phyloP scores from a whole-genome alignment of 2,329 filamentous ascomycete species.

The Coniochaeta sp. region DNA sequence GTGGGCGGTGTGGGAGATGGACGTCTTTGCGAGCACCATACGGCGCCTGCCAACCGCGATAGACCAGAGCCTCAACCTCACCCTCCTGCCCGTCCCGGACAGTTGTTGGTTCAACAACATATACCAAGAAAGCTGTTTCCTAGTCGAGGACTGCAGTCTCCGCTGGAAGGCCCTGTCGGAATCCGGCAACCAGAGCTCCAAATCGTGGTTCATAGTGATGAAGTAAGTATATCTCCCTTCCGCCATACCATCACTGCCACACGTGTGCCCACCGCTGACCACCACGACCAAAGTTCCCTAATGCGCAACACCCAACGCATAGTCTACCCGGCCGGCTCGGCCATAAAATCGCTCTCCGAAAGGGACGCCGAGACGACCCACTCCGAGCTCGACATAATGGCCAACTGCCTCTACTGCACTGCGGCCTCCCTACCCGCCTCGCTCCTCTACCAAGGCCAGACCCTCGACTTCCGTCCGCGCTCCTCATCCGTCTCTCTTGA shows the following conservation, averaged over 20 bases:
- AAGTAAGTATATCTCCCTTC: slow-evolving; percentile 12
- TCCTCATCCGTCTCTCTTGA: slow-evolving; percentile 4
- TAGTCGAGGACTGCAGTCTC: slow-evolving; percentile 20
- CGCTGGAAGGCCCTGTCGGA: slow-evolving; percentile 24
- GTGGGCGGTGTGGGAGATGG: slow-evolving; percentile 36
- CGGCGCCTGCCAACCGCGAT: slow-evolving; percentile 27
- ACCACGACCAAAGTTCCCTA: slow-evolving; percentile 19
- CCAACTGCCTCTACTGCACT: slow-evolving; percentile 23
- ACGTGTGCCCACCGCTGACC: background rate
- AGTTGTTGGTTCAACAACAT: slow-evolving; percentile 22
- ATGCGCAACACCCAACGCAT: slow-evolving; percentile 29
- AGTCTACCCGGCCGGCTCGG: slow-evolving; percentile 18
- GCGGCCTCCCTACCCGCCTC: slow-evolving; percentile 18
- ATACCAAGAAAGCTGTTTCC: slow-evolving; percentile 18
- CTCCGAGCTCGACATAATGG: slow-evolving; percentile 20
- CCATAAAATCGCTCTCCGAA: slow-evolving; percentile 8
- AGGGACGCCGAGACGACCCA: slow-evolving; percentile 10
- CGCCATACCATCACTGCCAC: background rate
- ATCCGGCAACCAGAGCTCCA: slow-evolving; percentile 23
- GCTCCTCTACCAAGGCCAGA: slow-evolving; percentile 21
- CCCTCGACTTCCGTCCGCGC: slow-evolving; percentile 18
- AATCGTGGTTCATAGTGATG: slow-evolving; percentile 30
- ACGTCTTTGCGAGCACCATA: slow-evolving; percentile 32
- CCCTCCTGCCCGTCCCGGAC: slow-evolving; percentile 27
- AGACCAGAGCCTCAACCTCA: slow-evolving; percentile 26